Evolutionary conservation across 352 stramenopile species (phyloP).

Genomic region (Globisporangium carolinianum): DNA sequence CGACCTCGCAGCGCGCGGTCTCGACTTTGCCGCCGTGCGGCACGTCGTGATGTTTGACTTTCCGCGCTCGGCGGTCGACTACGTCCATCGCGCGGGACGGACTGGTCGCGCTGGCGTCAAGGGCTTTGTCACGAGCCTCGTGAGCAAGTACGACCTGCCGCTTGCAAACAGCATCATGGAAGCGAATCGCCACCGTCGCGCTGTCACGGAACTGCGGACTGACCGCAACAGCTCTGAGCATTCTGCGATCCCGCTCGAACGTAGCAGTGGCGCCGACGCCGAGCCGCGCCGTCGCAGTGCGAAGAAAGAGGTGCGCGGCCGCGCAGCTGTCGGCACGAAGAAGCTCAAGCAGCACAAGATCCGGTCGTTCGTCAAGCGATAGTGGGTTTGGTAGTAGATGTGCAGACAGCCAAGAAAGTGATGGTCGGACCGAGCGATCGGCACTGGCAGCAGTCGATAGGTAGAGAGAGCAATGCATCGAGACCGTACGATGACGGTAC

Average conservation of each 20-base stretch:
- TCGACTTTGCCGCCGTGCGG: slow-evolving; percentile 87
- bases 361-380: slow-evolving; percentile 16
- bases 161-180: slow-evolving; percentile 62
- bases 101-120: slow-evolving; percentile 51
- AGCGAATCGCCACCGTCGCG: slow-evolving; percentile 46
- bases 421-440: neutral
- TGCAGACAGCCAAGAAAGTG: neutral
- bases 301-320: slow-evolving; percentile 14
- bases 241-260: slow-evolving; percentile 12
- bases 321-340: slow-evolving; percentile 35
- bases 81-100: slow-evolving; percentile 88
- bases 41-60: slow-evolving; percentile 94
- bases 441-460: neutral
- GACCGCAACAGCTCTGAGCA: slow-evolving; percentile 3
- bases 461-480: neutral
- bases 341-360: slow-evolving; percentile 57
- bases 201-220: slow-evolving; percentile 42
- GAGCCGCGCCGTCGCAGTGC: neutral
- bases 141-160: slow-evolving; percentile 64
- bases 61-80: slow-evolving; percentile 87
- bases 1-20: slow-evolving; percentile 87
- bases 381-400: neutral
- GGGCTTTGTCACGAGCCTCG: slow-evolving; percentile 65
- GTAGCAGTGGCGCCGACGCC: neutral
- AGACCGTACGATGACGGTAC: no score